phyloP scores from a whole-genome alignment of 2,329 filamentous ascomycete species.

The Phialophora chinensis region DNA sequence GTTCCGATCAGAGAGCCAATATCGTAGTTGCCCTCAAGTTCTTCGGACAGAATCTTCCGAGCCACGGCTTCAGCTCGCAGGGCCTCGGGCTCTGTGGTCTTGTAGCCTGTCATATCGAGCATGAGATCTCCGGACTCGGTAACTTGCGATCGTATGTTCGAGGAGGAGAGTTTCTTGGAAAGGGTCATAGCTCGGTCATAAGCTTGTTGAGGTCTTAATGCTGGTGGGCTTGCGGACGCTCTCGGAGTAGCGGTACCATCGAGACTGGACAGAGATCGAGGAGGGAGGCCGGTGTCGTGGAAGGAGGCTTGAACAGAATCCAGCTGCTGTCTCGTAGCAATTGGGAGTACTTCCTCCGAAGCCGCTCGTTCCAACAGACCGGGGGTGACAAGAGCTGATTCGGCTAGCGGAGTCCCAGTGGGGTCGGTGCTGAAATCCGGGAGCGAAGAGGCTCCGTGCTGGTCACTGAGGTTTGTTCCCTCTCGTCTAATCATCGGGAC shows the following conservation, averaged over 20 bases:
- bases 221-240: constrained; percentile 75
- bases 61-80: constrained; percentile 91
- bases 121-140: constrained; percentile 93
- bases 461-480: constrained; percentile 30
- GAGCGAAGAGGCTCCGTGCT: constrained; percentile 11
- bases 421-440: constrained; percentile 29
- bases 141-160: constrained; percentile 92
- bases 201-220: constrained; percentile 73
- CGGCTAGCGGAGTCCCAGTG: constrained; percentile 12
- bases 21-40: constrained; percentile 93
- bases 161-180: constrained; percentile 83
- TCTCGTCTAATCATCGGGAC: constrained; percentile 32
- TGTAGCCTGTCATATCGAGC: constrained; percentile 98
- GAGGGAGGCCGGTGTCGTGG: constrained; percentile 25
- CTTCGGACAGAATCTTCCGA: constrained; percentile 87
- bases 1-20: constrained; percentile 94
- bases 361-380: constrained; percentile 55
- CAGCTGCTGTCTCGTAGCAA: constrained; percentile 45
- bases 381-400: constrained; percentile 38
- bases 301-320: constrained; percentile 32
- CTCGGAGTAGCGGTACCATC: constrained; percentile 26
- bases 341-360: constrained; percentile 61
- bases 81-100: constrained; percentile 90
- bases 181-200: constrained; percentile 81
- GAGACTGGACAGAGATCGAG: constrained; percentile 27